phyloP scores from a whole-genome alignment of 148 eudicot genomes.

The Vaccinium corymbosum region DNA sequence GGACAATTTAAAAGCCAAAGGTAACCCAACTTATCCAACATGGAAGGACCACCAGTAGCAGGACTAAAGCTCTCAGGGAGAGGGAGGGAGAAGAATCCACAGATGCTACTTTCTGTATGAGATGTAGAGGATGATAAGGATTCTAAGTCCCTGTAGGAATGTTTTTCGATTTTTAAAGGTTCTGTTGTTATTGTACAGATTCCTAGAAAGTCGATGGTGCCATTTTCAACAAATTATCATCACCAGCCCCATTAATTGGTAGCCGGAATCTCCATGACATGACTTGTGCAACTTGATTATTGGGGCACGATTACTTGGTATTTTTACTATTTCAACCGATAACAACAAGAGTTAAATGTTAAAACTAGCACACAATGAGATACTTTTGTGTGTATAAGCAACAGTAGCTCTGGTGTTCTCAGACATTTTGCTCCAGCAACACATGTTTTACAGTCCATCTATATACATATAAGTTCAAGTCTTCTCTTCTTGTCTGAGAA shows the following conservation, averaged over 20 bases:
- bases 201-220: constrained; percentile 17
- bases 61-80: background rate
- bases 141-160: background rate
- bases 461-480: background rate
- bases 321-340: background rate
- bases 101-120: background rate
- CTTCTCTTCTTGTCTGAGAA: background rate
- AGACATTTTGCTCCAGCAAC: background rate
- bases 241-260: constrained; percentile 8
- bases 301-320: background rate
- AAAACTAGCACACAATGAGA: background rate
- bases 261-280: background rate
- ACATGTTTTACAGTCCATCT: background rate
- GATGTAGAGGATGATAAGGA: constrained; percentile 6
- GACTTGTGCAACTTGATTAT: constrained; percentile 22
- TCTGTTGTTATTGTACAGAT: background rate
- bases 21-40: constrained; percentile 10
- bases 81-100: constrained; percentile 4
- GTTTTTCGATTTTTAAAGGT: background rate
- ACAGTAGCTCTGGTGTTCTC: background rate
- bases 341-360: background rate
- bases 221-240: constrained; percentile 16
- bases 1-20: constrained; percentile 2
- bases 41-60: constrained; percentile 14
- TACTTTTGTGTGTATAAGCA: background rate